Conservation (phyloP, 805 yeast genomes). For the Sugiyamaella boreocaroliniensis region DNA sequence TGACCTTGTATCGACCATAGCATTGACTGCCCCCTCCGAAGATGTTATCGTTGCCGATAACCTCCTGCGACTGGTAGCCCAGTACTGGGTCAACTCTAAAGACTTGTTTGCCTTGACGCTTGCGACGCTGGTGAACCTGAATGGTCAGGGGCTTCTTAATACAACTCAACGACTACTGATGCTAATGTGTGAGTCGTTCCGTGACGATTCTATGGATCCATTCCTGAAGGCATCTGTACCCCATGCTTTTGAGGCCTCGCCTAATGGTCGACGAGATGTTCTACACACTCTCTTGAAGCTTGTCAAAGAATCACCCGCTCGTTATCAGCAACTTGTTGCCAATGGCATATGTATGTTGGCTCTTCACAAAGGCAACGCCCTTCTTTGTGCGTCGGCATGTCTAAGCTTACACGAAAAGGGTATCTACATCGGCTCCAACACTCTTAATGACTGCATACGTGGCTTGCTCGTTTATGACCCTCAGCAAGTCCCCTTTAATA, state of each 20-base stretch:
- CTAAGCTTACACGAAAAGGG: neutral
- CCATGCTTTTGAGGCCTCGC: neutral
- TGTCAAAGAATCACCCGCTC: neutral
- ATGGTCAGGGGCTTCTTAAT: neutral
- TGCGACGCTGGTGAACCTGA: neutral
- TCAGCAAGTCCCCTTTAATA: neutral
- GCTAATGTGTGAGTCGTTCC: neutral
- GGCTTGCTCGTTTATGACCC: conserved; percentile 10
- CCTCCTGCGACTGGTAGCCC: neutral
- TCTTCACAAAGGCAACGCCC: conserved; percentile 7
- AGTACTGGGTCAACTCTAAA: neutral
- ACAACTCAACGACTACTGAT: neutral
- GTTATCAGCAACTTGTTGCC: neutral
- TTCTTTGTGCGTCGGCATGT: conserved; percentile 13
- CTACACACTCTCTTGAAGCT: neutral
- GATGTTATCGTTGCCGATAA: neutral
- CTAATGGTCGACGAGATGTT: neutral
- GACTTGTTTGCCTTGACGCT: neutral
- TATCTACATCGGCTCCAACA: conserved; percentile 1
- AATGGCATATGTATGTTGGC: neutral
- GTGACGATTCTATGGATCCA: neutral
- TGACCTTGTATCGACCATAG: neutral
- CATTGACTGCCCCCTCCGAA: neutral
- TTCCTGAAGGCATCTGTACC: neutral
- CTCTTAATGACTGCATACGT: conserved; percentile 4